Conservation (phyloP, 2,329 filamentous ascomycete species). For the Lachnellula subtilissima region DNA sequence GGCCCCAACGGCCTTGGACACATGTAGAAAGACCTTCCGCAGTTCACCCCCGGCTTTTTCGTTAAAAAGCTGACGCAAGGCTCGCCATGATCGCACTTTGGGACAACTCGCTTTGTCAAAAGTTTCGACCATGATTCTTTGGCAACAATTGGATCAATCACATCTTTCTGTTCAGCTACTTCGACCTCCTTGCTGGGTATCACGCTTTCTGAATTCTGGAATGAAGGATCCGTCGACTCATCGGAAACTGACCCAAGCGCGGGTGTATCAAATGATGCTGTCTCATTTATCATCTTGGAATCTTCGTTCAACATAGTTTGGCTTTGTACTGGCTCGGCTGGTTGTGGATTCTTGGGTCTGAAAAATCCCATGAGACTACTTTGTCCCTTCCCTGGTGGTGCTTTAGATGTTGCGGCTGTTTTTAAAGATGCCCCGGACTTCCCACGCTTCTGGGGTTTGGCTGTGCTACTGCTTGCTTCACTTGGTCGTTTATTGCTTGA, state of each 20-base stretch:
- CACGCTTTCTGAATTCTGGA: neutral
- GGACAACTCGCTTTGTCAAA: slow-evolving; percentile 67
- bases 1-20: slow-evolving; percentile 73
- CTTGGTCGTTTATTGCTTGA: slow-evolving; percentile 15
- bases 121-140: slow-evolving; percentile 86
- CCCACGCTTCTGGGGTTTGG: slow-evolving; percentile 42
- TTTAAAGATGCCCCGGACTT: slow-evolving; percentile 36
- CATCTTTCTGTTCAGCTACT: slow-evolving; percentile 26
- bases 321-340: slow-evolving; percentile 2
- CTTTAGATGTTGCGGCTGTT: slow-evolving; percentile 34
- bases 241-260: neutral
- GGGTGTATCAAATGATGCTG: neutral
- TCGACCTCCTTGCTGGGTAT: slow-evolving; percentile 9
- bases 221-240: neutral
- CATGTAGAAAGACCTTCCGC: slow-evolving; percentile 62
- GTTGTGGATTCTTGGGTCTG: slow-evolving; percentile 49
- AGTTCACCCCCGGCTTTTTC: slow-evolving; percentile 85
- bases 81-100: slow-evolving; percentile 83
- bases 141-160: slow-evolving; percentile 63
- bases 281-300: neutral
- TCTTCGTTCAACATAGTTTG: slow-evolving; percentile 2
- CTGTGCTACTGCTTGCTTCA: slow-evolving; percentile 1
- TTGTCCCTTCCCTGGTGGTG: slow-evolving; percentile 41
- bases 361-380: slow-evolving; percentile 70
- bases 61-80: slow-evolving; percentile 79